Evolutionary conservation across 2,329 filamentous ascomycete genomes (phyloP).

Genomic region (Ascochyta viciae-villosae): DNA sequence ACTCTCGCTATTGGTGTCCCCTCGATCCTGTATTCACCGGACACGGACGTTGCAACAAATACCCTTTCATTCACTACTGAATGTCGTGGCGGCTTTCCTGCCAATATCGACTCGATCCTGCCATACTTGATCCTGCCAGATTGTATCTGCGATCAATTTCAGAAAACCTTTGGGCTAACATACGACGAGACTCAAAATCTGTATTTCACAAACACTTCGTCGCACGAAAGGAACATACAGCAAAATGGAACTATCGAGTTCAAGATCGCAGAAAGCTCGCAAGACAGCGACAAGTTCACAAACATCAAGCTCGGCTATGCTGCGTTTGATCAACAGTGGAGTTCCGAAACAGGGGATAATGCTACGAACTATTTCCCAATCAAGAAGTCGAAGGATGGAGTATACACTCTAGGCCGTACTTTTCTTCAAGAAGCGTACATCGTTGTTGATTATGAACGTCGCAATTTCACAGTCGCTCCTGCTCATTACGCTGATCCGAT

Average conservation of each 20-base stretch:
- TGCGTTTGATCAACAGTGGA: conserved; percentile 34
- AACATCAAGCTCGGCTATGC: conserved; percentile 39
- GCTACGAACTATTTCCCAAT: conserved; percentile 42
- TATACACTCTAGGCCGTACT: conserved; percentile 42
- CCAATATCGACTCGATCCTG: conserved; percentile 48
- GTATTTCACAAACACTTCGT: conserved; percentile 44
- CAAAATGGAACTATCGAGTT: conserved; percentile 36
- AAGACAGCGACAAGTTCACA: conserved; percentile 17
- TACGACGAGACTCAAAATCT: conserved; percentile 42
- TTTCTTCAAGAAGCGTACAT: conserved; percentile 50
- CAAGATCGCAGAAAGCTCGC: conserved; percentile 25
- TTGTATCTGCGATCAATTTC: conserved; percentile 48
- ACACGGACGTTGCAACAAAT: conserved; percentile 20
- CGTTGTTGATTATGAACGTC: conserved; percentile 46
- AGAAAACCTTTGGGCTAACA: conserved; percentile 42
- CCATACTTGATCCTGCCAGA: conserved; percentile 44
- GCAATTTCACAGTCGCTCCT: conserved; percentile 43
- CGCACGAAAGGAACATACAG: conserved; percentile 30
- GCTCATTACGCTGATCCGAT: conserved; percentile 32
- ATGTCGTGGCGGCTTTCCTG: conserved; percentile 4
- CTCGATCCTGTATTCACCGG: conserved; percentile 33
- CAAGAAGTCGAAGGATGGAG: conserved; percentile 31
- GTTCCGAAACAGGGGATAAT: conserved; percentile 18
- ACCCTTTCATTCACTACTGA: conserved; percentile 14
- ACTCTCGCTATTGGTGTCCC: conserved; percentile 21